Base-by-base conservation (phyloP, 2,329 filamentous ascomycete genomes). In the Fonsecaea erecta region DNA sequence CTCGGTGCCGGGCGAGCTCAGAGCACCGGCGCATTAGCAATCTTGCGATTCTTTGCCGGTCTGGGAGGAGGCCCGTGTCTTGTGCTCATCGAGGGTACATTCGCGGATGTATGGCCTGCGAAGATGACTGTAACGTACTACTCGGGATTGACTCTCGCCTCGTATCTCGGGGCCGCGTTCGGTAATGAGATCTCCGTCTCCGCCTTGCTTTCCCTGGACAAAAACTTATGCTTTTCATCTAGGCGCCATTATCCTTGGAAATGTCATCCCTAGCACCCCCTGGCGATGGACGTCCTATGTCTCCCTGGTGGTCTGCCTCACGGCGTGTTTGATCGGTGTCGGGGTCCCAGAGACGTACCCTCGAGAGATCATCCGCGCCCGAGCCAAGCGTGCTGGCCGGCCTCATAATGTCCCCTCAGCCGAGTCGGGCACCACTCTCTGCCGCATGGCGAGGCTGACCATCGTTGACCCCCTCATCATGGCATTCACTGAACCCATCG, bases 41-140 rank as follows among this genome's bases (percentile, higher is more conserved):
- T 46, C 40, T 5, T 46, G 16, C 40, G 40, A 18, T 46, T 46
- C 40, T 46, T 46, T n/a, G 40, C 40, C 7, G 40, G 40, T 18
- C 40, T 46, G 1, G 40, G 40, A 21, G 40, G 40, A 11, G 40
- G 40, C 16, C 40, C 40, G 1, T 46, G 40, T 46, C 40, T 46
- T n/a, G 40, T 46, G n/a, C 40, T 46, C 40, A 46, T 46, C 40
- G 40, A 46, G 18, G 40, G 40, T 21, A 46, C 40, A 46, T 46
- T 46, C n/a, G 40, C 40, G 21, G 40, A 46, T 46, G 40, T 46
- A 8, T 46, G 40, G 40, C 40, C 40, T 21, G 40, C 40, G 40
- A 21, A 7, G n/a, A 46, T n/a, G 7, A 46, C 40, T 46, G 40
- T 46, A 7, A 46, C 40, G 18, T 46, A 46, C 40, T 46, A 46